Percentiles rank a stretch among this genome's conserved stretches.
These are phyloP conservation scores for Fomitopsis palustris DNA, from an alignment of 1,284 basidiomycete species.

Conservation along the genomic window DNA sequence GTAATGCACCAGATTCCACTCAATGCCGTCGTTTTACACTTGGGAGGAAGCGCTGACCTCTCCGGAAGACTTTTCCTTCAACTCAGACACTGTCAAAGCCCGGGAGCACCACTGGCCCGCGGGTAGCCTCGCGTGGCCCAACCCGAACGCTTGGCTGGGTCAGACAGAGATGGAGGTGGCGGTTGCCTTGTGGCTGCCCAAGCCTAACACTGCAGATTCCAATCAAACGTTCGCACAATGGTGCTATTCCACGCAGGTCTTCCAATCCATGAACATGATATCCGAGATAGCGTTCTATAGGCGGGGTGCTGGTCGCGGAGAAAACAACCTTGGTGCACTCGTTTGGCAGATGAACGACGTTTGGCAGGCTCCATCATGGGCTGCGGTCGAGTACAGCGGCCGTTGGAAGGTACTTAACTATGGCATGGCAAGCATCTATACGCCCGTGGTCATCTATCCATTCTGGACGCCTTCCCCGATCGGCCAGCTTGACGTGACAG, in stretches of 20 bases:
- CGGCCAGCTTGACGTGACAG: conserved; percentile 45
- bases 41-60: conserved; percentile 58
- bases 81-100: conserved; percentile 54
- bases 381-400: conserved; percentile 57
- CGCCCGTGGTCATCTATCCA: conserved; percentile 48
- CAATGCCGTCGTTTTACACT: conserved; percentile 61
- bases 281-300: conserved; percentile 59
- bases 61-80: conserved; percentile 53
- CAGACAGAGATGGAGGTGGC: conserved; percentile 51
- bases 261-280: conserved; percentile 55
- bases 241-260: conserved; percentile 59
- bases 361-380: conserved; percentile 64
- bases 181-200: conserved; percentile 54
- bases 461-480: conserved; percentile 48
- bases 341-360: conserved; percentile 70
- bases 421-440: conserved; percentile 42
- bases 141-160: conserved; percentile 52
- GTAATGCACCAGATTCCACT: conserved; percentile 47
- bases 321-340: conserved; percentile 58
- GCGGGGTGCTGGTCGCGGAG: conserved; percentile 48
- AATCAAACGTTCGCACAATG: conserved; percentile 61
- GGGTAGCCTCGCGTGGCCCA: conserved; percentile 52
- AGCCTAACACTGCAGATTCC: conserved; percentile 42
- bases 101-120: conserved; percentile 60
- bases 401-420: conserved; percentile 64